phyloP scores from a whole-genome alignment of 768 basidiomycete species.

The Atractiella rhizophila region DNA sequence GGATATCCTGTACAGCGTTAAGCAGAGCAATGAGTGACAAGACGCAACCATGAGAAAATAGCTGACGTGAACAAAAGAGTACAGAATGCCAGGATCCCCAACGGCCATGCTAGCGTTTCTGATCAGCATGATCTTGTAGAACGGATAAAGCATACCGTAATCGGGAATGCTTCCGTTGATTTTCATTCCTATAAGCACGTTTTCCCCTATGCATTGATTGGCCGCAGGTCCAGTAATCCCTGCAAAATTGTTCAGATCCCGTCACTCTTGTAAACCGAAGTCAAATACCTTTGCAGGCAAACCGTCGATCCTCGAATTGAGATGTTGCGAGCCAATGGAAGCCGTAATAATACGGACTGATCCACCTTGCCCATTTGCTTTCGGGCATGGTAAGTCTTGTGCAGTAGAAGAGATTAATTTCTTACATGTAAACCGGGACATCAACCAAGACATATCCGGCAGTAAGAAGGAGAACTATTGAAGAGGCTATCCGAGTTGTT shows the following conservation, averaged over 20 bases:
- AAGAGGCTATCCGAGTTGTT: neutral
- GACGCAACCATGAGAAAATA: slow-evolving; percentile 19
- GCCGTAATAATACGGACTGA: slow-evolving; percentile 25
- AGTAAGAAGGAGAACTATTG: slow-evolving; percentile 9
- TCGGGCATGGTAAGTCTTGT: too few species aligned
- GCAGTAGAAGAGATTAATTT: too few species aligned
- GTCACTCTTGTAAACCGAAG: slow-evolving; percentile 13
- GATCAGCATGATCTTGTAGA: too few species aligned
- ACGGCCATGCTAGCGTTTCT: too few species aligned
- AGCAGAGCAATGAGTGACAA: too few species aligned
- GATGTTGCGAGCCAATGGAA: slow-evolving; percentile 22
- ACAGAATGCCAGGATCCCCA: too few species aligned
- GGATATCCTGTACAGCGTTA: too few species aligned
- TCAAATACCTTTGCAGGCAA: slow-evolving; percentile 19
- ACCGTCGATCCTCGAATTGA: slow-evolving; percentile 24
- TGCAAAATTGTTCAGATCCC: slow-evolving; percentile 18
- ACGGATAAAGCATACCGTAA: too few species aligned
- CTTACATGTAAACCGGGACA: slow-evolving; percentile 5
- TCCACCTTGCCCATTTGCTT: slow-evolving; percentile 25
- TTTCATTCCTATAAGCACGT: slow-evolving; percentile 22
- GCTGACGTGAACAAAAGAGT: slow-evolving; percentile 17
- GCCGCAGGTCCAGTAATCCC: slow-evolving; percentile 14
- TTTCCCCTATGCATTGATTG: slow-evolving; percentile 22
- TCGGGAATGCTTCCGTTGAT: slow-evolving; percentile 18
- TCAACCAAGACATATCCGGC: slow-evolving; percentile 14